Percentiles rank a stretch among this genome's conserved stretches.
Conservation (phyloP, 495 filamentous ascomycete species). For the Penicillium coprophilum region DNA sequence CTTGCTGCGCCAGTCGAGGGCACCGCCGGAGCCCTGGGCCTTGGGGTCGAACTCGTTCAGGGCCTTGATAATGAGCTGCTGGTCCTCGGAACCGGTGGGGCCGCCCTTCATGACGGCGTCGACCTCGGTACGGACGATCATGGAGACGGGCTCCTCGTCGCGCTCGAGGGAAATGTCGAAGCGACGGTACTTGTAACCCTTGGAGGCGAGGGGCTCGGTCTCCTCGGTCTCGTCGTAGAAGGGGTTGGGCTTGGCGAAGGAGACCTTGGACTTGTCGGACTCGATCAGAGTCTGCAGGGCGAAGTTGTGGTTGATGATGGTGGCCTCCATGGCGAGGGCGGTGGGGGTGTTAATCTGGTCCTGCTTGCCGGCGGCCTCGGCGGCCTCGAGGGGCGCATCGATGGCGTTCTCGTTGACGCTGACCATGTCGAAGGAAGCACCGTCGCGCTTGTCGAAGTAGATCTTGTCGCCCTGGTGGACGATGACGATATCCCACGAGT, state of each 20-base stretch:
- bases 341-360: slow-evolving; percentile 88
- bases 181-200: slow-evolving; percentile 96
- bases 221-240: slow-evolving; percentile 96
- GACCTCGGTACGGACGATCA: slow-evolving; percentile 93
- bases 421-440: slow-evolving; percentile 90
- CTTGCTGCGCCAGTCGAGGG: slow-evolving; percentile 94
- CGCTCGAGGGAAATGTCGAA: slow-evolving; percentile 93
- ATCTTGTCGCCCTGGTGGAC: slow-evolving; percentile 88
- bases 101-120: slow-evolving; percentile 92
- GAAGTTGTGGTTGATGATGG: slow-evolving; percentile 99
- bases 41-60: slow-evolving; percentile 99
- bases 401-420: slow-evolving; percentile 99
- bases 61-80: slow-evolving; percentile 88
- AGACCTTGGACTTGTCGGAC: slow-evolving; percentile 69
- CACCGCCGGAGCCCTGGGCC: slow-evolving; percentile 89
- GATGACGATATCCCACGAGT: slow-evolving; percentile 97
- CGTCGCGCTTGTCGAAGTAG: slow-evolving; percentile 97
- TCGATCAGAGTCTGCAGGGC: slow-evolving; percentile 90
- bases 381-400: slow-evolving; percentile 86
- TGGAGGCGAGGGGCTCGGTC: slow-evolving; percentile 86
- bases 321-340: slow-evolving; percentile 92
- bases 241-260: slow-evolving; percentile 86
- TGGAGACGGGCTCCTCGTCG: slow-evolving; percentile 83
- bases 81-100: slow-evolving; percentile 80
- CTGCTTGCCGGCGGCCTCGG: slow-evolving; percentile 78